phyloP scores from a whole-genome alignment of 2,329 filamentous ascomycete genomes.

The Penicillium sp. region DNA sequence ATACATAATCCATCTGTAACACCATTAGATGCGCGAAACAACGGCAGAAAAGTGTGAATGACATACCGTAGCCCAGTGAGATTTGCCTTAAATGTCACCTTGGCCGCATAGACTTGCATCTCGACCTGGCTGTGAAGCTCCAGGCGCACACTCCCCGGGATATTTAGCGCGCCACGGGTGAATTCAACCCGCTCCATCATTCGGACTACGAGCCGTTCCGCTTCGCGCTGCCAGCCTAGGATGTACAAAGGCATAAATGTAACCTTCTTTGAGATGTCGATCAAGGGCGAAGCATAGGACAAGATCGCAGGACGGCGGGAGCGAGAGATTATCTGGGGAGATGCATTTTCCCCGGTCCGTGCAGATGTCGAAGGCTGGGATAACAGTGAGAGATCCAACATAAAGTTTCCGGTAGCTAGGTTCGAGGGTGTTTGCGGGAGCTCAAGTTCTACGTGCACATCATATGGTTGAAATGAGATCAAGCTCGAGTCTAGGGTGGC shows the following conservation, averaged over 20 bases:
- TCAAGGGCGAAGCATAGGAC: conserved; percentile 75
- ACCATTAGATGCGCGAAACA: conserved; percentile 24
- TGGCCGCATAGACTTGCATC: conserved; percentile 77
- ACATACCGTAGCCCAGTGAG: conserved; percentile 71
- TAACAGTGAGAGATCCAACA: conserved; percentile 79
- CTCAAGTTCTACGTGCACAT: conserved; percentile 74
- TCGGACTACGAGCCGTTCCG: conserved; percentile 65
- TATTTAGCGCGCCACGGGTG: conserved; percentile 54
- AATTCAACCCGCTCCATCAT: conserved; percentile 80
- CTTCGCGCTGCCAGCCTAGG: conserved; percentile 68
- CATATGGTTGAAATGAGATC: conserved; percentile 78
- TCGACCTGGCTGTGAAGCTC: conserved; percentile 72
- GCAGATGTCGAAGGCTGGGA: conserved; percentile 48
- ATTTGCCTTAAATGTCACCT: conserved; percentile 72
- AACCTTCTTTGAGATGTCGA: conserved; percentile 65
- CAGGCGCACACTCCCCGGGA: conserved; percentile 61
- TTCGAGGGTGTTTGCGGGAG: conserved; percentile 82
- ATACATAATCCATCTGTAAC: conserved; percentile 78
- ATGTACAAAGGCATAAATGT: conserved; percentile 72
- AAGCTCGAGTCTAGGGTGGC: conserved; percentile 59
- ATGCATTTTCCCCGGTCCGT: conserved; percentile 35
- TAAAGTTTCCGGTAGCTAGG: conserved; percentile 84
- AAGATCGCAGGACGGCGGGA: conserved; percentile 78
- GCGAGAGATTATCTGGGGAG: conserved; percentile 56
- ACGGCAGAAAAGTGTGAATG: neutral